Percentiles rank a stretch among this genome's conserved stretches.
These are phyloP conservation scores for Ogataea ganodermae DNA, from an alignment of 805 yeast species.

Conservation along the genomic window DNA sequence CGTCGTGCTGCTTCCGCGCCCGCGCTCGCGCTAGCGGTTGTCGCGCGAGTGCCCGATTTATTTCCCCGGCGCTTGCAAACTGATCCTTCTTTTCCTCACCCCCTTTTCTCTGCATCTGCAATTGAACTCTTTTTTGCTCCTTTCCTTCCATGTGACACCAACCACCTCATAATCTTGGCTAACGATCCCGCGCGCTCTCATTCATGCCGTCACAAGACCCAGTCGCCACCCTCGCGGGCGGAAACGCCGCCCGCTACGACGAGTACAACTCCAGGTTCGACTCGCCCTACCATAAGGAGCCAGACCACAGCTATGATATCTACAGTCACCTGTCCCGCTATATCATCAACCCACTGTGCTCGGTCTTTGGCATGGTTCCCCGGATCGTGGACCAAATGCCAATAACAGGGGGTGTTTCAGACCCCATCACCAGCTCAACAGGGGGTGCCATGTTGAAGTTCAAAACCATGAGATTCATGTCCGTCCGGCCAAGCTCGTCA, in stretches of 20 bases:
- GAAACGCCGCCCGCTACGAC: constrained; percentile 3
- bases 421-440: background rate
- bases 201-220: constrained; percentile 4
- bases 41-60: too few relatives aligned
- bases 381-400: background rate
- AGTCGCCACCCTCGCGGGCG: background rate
- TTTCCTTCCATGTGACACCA: too few relatives aligned
- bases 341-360: background rate
- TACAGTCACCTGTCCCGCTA: background rate
- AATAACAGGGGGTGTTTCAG: constrained; percentile 1
- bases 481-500: background rate
- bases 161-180: background rate
- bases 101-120: background rate
- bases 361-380: constrained; percentile 2
- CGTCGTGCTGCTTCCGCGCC: too few relatives aligned
- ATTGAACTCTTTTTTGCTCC: background rate
- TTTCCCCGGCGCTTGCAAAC: constrained; percentile 4
- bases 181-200: constrained; percentile 1
- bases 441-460: constrained; percentile 4
- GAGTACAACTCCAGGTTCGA: constrained; percentile 6
- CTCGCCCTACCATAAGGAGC: constrained; percentile 10
- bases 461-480: constrained; percentile 11
- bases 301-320: background rate
- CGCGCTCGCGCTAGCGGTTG: background rate
- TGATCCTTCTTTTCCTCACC: background rate